Evolutionary conservation across 2,329 filamentous ascomycete species (phyloP).

Genomic region (Ophidiomyces ophidiicola): DNA sequence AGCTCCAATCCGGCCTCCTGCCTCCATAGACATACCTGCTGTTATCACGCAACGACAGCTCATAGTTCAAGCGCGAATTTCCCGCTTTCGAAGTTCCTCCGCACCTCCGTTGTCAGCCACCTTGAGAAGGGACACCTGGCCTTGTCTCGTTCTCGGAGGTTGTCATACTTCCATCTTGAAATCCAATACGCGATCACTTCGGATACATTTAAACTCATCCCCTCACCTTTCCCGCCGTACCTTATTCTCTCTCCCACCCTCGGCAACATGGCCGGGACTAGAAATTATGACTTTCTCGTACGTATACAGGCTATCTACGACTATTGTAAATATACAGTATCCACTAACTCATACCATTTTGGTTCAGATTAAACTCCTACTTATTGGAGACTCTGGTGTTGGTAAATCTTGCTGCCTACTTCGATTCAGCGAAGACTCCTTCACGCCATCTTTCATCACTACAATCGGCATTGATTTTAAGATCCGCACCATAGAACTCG

Average conservation of each 20-base stretch:
- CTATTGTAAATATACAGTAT: too few species aligned
- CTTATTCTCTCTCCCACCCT: background rate
- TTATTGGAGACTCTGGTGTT: conserved; percentile 93
- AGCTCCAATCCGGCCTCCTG: conserved; percentile 1
- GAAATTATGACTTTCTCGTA: conserved; percentile 99
- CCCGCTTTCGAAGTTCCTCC: background rate
- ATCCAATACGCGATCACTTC: too few species aligned
- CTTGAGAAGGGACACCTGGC: too few species aligned
- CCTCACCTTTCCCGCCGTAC: background rate
- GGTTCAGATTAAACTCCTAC: conserved; percentile 78
- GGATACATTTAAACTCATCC: background rate
- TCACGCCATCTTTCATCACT: conserved; percentile 95
- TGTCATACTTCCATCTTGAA: too few species aligned
- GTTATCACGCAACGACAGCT: background rate
- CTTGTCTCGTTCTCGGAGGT: background rate
- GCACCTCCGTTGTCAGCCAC: background rate
- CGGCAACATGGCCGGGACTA: conserved; percentile 71
- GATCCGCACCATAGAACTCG: conserved; percentile 96
- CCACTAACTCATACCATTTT: too few species aligned
- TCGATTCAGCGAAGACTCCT: conserved; percentile 94
- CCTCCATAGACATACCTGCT: background rate
- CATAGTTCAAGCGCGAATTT: background rate
- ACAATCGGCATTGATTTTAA: conserved; percentile 99
- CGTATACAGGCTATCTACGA: conserved; percentile 26
- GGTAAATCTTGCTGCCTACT: conserved; percentile 95